Evolutionary conservation across 2,329 filamentous ascomycete genomes (phyloP).

Genomic region (Diplodia scrobiculata): DNA sequence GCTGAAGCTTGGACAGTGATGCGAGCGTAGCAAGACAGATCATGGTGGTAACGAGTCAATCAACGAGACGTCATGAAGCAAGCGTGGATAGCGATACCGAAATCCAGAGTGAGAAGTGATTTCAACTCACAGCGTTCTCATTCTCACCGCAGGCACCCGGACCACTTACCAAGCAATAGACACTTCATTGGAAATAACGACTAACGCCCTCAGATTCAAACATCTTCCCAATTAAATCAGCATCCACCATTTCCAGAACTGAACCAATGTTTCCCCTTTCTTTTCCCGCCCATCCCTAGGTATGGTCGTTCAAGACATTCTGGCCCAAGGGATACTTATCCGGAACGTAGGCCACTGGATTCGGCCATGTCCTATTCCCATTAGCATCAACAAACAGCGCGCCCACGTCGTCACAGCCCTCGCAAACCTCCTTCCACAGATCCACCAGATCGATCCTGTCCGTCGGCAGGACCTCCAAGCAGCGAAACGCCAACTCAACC

Average conservation of each 20-base stretch:
- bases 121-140: too few species aligned
- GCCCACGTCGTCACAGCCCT: background rate
- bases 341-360: background rate
- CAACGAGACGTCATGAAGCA: background rate
- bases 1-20: background rate
- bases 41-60: too few species aligned
- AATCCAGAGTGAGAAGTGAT: too few species aligned
- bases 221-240: too few species aligned
- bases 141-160: too few species aligned
- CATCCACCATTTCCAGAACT: too few species aligned
- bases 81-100: too few species aligned
- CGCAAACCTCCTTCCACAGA: background rate
- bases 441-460: background rate
- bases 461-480: background rate
- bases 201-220: too few species aligned
- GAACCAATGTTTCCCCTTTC: too few species aligned
- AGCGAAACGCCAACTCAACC: constrained; percentile 1
- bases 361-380: background rate
- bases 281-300: too few species aligned
- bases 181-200: too few species aligned
- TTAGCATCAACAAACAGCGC: background rate
- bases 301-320: background rate
- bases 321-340: background rate
- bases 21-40: background rate
- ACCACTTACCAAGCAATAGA: too few species aligned